Percentiles rank a stretch among this genome's conserved stretches.
phyloP scores from a whole-genome alignment of 345 rosid genomes.

The Durio zibethinus region DNA sequence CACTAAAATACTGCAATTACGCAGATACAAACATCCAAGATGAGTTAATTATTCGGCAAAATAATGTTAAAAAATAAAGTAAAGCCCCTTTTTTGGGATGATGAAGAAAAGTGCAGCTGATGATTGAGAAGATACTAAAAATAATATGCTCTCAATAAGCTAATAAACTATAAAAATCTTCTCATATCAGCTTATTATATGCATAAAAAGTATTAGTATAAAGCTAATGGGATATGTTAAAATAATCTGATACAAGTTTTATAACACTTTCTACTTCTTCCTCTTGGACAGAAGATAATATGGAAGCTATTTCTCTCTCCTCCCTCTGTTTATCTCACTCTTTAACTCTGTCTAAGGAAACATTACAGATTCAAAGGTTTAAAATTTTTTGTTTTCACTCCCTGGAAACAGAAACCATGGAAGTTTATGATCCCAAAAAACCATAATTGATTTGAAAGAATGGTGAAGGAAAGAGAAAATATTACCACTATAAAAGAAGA shows the following conservation, averaged over 20 bases:
- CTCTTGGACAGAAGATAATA: slow-evolving; percentile 28
- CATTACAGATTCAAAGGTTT: neutral
- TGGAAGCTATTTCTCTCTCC: neutral
- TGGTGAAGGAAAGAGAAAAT: neutral
- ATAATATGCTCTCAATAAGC: slow-evolving; percentile 5
- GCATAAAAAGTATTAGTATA: slow-evolving; percentile 4
- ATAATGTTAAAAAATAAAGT: neutral
- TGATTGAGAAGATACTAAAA: slow-evolving; percentile 26
- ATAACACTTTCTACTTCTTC: slow-evolving; percentile 47
- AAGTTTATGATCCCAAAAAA: neutral
- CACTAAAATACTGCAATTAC: neutral
- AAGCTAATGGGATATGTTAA: slow-evolving; percentile 32
- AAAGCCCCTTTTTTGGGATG: neutral
- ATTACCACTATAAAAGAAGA: neutral
- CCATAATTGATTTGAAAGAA: neutral
- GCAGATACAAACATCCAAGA: neutral
- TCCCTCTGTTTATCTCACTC: neutral
- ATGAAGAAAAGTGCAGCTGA: slow-evolving; percentile 1
- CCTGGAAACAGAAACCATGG: neutral
- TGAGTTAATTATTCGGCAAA: slow-evolving; percentile 13
- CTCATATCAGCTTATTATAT: neutral
- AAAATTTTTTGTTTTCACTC: neutral
- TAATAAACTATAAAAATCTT: slow-evolving; percentile 6
- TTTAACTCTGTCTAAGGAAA: neutral
- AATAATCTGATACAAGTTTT: slow-evolving; percentile 31